A percentile compares a stretch with the other conserved stretches of the same genome.
Conservation (phyloP, 768 basidiomycete genomes). For the Lactifluus piperatus region DNA sequence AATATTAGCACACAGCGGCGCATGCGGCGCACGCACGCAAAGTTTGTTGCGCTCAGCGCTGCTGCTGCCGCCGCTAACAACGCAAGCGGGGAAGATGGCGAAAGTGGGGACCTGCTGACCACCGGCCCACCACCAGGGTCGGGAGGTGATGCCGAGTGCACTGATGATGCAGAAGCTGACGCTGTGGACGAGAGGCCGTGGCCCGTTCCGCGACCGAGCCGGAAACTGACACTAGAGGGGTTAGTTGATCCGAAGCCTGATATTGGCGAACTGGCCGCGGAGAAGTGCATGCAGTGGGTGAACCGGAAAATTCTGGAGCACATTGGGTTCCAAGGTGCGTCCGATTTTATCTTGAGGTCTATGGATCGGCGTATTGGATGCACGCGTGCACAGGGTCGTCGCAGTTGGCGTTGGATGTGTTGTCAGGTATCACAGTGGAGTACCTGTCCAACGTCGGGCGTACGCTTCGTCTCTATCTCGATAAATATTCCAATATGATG, state of each 20-base stretch:
- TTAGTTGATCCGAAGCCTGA: constrained; percentile 31
- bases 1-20: constrained; percentile 71
- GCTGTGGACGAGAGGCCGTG: constrained; percentile 60
- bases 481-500: constrained; percentile 76
- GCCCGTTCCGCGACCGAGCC: constrained; percentile 24
- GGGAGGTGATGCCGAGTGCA: constrained; percentile 17
- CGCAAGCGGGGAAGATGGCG: constrained; percentile 28
- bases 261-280: constrained; percentile 50
- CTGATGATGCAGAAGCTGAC: constrained; percentile 34
- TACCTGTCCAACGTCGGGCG: constrained; percentile 81
- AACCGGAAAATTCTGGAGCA: constrained; percentile 77
- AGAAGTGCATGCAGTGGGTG: constrained; percentile 65
- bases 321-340: constrained; percentile 82
- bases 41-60: constrained; percentile 50
- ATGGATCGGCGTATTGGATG: not conserved
- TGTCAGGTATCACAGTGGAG: constrained; percentile 69
- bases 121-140: not conserved
- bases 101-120: constrained; percentile 1
- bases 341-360: not conserved
- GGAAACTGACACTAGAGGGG: constrained; percentile 16
- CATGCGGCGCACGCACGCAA: constrained; percentile 63
- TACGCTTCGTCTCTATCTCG: constrained; percentile 72
- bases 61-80: constrained; percentile 26
- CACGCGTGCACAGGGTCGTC: constrained; percentile 47
- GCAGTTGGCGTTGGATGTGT: constrained; percentile 64